A percentile compares a stretch with the other conserved stretches of the same genome.
phyloP scores from a whole-genome alignment of 345 rosid genomes.

The Physaria fendleri region DNA sequence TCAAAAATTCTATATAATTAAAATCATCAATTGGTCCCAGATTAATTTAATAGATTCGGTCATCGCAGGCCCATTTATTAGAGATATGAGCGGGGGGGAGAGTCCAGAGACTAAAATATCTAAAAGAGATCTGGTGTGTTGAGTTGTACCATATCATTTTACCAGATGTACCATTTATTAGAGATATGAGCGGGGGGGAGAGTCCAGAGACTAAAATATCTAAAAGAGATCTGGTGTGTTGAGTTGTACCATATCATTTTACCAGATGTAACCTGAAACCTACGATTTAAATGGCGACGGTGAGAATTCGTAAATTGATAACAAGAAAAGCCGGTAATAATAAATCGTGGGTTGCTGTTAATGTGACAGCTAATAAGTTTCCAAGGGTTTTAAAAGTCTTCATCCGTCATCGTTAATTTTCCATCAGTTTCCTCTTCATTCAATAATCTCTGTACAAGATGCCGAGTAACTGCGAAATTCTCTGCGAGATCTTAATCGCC shows the following conservation, averaged over 20 bases:
- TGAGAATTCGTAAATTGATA: background rate
- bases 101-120: background rate
- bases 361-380: background rate
- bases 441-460: constrained; percentile 25
- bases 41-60: too few species aligned
- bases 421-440: too few species aligned
- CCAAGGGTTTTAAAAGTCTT: background rate
- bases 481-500: constrained; percentile 80
- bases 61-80: too few species aligned
- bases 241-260: background rate
- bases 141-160: background rate
- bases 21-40: too few species aligned
- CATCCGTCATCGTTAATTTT: too few species aligned
- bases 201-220: background rate
- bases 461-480: constrained; percentile 56
- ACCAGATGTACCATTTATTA: too few species aligned
- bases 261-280: constrained; percentile 9
- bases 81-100: too few species aligned
- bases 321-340: too few species aligned
- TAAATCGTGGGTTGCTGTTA: background rate
- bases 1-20: too few species aligned
- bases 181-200: too few species aligned
- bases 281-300: constrained; percentile 9
- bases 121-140: background rate
- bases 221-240: background rate